phyloP scores from a whole-genome alignment of 106 monocot genomes.

The Dendrobium catenatum region DNA sequence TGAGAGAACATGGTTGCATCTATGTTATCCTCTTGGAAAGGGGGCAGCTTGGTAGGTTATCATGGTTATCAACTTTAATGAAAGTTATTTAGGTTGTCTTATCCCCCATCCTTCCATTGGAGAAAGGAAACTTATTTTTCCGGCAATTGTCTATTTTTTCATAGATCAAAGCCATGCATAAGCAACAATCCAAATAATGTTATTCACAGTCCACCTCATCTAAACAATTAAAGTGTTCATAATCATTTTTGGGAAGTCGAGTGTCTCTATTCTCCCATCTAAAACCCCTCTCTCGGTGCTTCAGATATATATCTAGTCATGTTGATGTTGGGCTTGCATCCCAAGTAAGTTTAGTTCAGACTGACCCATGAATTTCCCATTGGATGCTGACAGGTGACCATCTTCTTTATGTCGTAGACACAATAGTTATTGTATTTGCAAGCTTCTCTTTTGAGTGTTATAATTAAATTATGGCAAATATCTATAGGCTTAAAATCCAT shows the following conservation, averaged over 20 bases:
- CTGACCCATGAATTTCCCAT: neutral
- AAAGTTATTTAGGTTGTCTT: neutral
- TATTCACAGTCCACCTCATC: neutral
- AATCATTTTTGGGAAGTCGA: neutral
- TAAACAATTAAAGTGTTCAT: neutral
- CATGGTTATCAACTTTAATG: neutral
- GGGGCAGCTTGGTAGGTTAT: neutral
- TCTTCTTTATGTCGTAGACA: no score
- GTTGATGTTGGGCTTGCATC: conserved; percentile 11
- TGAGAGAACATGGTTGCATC: neutral
- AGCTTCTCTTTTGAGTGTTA: neutral
- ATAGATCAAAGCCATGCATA: neutral
- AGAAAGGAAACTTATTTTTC: neutral
- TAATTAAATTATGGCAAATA: neutral
- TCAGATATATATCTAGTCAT: neutral
- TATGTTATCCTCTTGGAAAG: neutral
- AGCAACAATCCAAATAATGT: neutral
- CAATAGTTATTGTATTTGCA: conserved; percentile 18
- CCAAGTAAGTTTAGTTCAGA: neutral
- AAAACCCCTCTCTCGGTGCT: neutral
- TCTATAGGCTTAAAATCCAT: neutral
- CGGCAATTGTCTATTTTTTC: neutral
- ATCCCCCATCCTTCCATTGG: neutral
- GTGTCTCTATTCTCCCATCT: neutral
- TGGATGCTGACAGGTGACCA: conserved; percentile 1